Percentiles rank a stretch among this genome's conserved stretches.
Evolutionary conservation across 345 rosid species (phyloP).

Genomic region (Eucalyptus decipiens): DNA sequence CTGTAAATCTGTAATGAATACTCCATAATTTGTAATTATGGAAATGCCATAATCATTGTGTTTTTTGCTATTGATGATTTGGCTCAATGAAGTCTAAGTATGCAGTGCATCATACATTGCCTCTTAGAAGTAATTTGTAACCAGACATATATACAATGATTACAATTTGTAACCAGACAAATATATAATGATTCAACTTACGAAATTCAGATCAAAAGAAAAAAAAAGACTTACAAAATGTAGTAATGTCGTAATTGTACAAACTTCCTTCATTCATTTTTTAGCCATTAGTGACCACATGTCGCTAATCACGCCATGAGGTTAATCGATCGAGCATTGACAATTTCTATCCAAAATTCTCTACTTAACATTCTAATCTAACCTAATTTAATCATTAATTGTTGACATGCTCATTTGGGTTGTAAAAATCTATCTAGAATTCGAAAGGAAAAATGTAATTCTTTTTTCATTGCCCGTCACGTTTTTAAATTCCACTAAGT

Average conservation of each 20-base stretch:
- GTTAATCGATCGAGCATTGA: neutral
- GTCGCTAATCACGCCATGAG: neutral
- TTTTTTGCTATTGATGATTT: neutral
- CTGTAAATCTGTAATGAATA: neutral
- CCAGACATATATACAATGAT: neutral
- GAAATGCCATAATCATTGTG: neutral
- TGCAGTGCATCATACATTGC: neutral
- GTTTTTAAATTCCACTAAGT: neutral
- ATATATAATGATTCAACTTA: neutral
- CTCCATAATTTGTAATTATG: neutral
- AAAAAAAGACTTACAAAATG: too few relatives aligned
- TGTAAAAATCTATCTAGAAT: neutral
- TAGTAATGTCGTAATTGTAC: neutral
- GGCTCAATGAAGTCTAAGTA: neutral
- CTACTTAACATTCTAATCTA: neutral
- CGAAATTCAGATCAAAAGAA: too few relatives aligned
- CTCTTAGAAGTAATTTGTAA: neutral
- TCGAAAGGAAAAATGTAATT: neutral
- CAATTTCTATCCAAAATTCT: neutral
- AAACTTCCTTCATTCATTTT: neutral
- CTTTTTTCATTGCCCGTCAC: accelerated
- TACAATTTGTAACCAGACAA: neutral
- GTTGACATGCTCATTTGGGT: accelerated
- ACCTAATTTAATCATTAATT: accelerated
- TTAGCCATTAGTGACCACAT: neutral